Evolutionary conservation across 2,329 filamentous ascomycete species (phyloP), one percentile per base, ranked within the genome.

Genomic region (Cladosporium sphaerospermum): DNA sequence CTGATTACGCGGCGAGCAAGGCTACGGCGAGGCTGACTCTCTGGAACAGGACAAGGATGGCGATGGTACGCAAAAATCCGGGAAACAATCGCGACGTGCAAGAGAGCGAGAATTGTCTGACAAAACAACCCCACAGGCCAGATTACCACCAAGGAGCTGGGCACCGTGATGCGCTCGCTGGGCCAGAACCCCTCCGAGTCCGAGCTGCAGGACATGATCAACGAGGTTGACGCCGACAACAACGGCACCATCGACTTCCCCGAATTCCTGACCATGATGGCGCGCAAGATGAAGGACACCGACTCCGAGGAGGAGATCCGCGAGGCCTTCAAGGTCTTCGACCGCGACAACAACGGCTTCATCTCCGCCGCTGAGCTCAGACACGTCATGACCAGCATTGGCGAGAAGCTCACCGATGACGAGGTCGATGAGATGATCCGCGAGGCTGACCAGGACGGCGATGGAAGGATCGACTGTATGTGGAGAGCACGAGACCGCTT

Each of bases 181-280:
- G 81, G 81, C 63, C 78, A 83, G 63, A 82, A 82, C 68, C 79
- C 81, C 56, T 80, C 77, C 69, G 78, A 81, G 59, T 75, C 77
- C 53, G 81, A 85, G 69, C 74, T 84, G 51, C 77, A 82, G 66
- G 81, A 85, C 67, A 82, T 85, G 73, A 81, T 84, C 72, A 82
- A 82, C 70, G 82, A 85, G 69, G 80, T 83, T 57, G 82, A 85
- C 61, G 73, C 77, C 59, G 80, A 85, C 71, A 80, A 81, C 67
- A 82, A 81, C 61, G 82, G 81, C 67, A 81, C 80, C 61, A 83
- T 85, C 64, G 80, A 83, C 66, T 83, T 85, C 67, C 77, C 82
- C 55, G 81, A 84, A 65, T 85, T 85, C 71, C 76, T 84, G 56
- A 79, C 78, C 59, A 82, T 84, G 77, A 84, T 84, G 81, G 79